Percentiles rank a stretch among this genome's conserved stretches.
Conservation (phyloP, 352 stramenopile species). For the Globisporangium lucens region DNA sequence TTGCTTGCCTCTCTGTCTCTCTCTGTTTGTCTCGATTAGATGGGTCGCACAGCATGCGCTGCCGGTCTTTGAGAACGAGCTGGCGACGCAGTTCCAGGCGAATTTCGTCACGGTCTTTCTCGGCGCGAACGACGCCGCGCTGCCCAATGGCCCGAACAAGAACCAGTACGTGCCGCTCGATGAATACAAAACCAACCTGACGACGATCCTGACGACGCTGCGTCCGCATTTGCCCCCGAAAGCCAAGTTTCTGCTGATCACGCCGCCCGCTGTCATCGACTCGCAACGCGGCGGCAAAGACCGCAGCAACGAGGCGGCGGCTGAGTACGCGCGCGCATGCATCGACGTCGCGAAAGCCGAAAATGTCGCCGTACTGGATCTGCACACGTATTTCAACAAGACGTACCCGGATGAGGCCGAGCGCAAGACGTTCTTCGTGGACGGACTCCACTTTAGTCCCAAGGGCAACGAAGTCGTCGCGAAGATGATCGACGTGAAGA, state of each 20-base stretch:
- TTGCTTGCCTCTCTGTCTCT: not conserved
- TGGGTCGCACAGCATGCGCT: constrained; percentile 40
- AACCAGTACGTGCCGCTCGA: constrained; percentile 43
- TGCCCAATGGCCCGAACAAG: constrained; percentile 24
- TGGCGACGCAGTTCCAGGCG: constrained; percentile 24
- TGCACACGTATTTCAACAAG: constrained; percentile 41
- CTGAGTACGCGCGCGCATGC: constrained; percentile 37
- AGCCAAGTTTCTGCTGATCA: constrained; percentile 40
- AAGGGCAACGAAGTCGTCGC: constrained; percentile 46
- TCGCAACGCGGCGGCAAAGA: constrained; percentile 27
- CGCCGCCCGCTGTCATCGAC: constrained; percentile 40
- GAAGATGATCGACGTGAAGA: constrained; percentile 27
- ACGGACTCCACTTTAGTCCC: constrained; percentile 49
- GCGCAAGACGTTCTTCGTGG: constrained; percentile 29
- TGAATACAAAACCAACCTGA: constrained; percentile 41
- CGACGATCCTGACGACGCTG: constrained; percentile 25
- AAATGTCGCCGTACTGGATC: constrained; percentile 31
- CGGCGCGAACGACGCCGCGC: constrained; percentile 58
- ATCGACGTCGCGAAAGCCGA: constrained; percentile 25
- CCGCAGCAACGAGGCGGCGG: constrained; percentile 33
- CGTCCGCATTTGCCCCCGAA: constrained; percentile 19
- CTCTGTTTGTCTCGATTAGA: constrained; percentile 10
- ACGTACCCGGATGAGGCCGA: constrained; percentile 23
- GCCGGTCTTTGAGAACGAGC: constrained; percentile 36
- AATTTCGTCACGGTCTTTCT: constrained; percentile 52